Conservation (phyloP, 1,284 basidiomycete genomes). For the Neotropicomus parvogracilis region DNA sequence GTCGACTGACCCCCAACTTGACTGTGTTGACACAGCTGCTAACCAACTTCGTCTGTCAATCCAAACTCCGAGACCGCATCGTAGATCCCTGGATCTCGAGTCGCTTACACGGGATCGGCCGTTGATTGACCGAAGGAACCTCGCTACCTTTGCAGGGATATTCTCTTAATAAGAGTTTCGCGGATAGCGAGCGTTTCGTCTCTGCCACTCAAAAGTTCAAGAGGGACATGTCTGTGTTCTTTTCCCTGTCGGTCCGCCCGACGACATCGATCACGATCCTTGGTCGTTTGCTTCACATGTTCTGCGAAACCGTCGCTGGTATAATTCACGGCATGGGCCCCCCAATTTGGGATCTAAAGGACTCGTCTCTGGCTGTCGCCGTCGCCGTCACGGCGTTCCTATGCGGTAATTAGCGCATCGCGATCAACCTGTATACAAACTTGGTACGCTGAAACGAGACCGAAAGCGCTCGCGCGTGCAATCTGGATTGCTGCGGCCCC, state of each 20-base stretch:
- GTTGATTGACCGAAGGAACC: constrained; percentile 63
- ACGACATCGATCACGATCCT: constrained; percentile 86
- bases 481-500: constrained; percentile 91
- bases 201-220: constrained; percentile 70
- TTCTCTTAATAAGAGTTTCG: constrained; percentile 26
- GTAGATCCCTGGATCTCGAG: constrained; percentile 89
- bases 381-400: constrained; percentile 78
- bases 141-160: constrained; percentile 50
- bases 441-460: constrained; percentile 6
- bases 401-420: constrained; percentile 10
- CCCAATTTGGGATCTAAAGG: constrained; percentile 56
- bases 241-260: constrained; percentile 77
- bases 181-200: constrained; percentile 12
- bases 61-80: constrained; percentile 71
- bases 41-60: constrained; percentile 82
- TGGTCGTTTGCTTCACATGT: constrained; percentile 62
- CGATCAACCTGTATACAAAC: constrained; percentile 6
- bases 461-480: constrained; percentile 65
- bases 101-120: constrained; percentile 78
- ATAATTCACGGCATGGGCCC: constrained; percentile 83
- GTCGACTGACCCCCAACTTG: neutral
- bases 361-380: constrained; percentile 85
- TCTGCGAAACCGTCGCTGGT: constrained; percentile 77
- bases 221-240: constrained; percentile 72
- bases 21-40: constrained; percentile 42